phyloP scores from a whole-genome alignment of 306 rosid genomes.

The Castanea mollissima region DNA sequence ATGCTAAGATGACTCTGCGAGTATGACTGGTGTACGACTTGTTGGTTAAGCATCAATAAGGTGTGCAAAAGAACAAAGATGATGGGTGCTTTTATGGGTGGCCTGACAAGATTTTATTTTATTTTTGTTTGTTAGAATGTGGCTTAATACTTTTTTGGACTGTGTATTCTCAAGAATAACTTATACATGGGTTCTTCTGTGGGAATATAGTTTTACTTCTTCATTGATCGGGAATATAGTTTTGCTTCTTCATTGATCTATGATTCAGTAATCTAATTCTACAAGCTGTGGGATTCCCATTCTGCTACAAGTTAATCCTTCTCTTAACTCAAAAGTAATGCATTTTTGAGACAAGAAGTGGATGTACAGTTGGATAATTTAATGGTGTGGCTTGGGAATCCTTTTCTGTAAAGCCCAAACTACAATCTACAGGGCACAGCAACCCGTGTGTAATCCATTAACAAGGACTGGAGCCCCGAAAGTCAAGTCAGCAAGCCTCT shows the following conservation, averaged over 20 bases:
- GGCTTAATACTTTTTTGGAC: background rate
- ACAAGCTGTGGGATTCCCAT: background rate
- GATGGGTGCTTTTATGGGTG: background rate
- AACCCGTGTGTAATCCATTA: too few relatives aligned
- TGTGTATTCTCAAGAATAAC: constrained; percentile 1
- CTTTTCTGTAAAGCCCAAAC: background rate
- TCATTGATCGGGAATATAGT: background rate
- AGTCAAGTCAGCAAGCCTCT: too few relatives aligned
- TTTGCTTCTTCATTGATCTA: background rate
- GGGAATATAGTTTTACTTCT: background rate
- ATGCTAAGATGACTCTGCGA: background rate
- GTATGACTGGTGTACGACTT: background rate
- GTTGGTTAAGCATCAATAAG: constrained; percentile 6
- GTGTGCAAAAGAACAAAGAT: background rate
- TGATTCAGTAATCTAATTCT: background rate
- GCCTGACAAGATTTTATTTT: constrained; percentile 3
- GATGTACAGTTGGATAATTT: background rate
- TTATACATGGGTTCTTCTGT: background rate
- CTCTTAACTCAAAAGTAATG: background rate
- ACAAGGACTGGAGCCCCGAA: too few relatives aligned
- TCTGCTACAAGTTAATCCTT: background rate
- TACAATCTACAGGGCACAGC: background rate
- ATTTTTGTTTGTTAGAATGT: too few relatives aligned
- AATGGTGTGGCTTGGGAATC: background rate
- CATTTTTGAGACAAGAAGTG: background rate